Evolutionary conservation across 345 rosid genomes (phyloP).

Genomic region (Jatropha curcas): DNA sequence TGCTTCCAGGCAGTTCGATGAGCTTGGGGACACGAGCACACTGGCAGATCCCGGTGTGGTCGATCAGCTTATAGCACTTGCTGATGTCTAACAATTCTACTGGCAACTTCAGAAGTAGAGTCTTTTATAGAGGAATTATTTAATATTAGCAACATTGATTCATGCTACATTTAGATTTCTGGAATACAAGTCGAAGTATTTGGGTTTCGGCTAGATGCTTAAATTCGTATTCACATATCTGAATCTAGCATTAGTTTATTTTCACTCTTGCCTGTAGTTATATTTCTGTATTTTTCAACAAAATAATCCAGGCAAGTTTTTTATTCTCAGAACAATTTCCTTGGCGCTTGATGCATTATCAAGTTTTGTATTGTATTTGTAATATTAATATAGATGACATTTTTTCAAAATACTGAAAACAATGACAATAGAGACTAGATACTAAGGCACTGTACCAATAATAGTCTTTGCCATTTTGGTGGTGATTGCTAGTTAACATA

Average conservation of each 20-base stretch:
- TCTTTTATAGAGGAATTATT: neutral
- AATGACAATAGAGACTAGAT: no score
- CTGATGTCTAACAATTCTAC: constrained; percentile 43
- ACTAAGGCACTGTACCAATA: no score
- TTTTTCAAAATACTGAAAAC: no score
- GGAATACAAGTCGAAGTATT: constrained; percentile 1
- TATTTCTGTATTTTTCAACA: neutral
- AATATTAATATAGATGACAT: no score
- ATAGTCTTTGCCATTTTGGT: no score
- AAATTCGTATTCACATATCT: neutral
- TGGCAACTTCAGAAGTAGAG: neutral
- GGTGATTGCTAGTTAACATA: no score
- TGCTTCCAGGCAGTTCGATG: constrained; percentile 80
- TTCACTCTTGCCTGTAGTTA: neutral
- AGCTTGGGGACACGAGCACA: constrained; percentile 92
- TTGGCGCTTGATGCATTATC: no score
- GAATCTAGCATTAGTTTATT: neutral
- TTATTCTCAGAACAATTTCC: no score
- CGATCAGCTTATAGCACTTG: constrained; percentile 70
- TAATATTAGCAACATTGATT: neutral
- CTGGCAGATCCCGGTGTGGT: constrained; percentile 89
- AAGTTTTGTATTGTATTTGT: no score
- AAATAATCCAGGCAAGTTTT: neutral
- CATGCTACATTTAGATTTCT: neutral
- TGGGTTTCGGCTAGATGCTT: constrained; percentile 4